Base-by-base conservation (phyloP, 2,329 filamentous ascomycete species). In the Pseudocercospora fuligena region DNA sequence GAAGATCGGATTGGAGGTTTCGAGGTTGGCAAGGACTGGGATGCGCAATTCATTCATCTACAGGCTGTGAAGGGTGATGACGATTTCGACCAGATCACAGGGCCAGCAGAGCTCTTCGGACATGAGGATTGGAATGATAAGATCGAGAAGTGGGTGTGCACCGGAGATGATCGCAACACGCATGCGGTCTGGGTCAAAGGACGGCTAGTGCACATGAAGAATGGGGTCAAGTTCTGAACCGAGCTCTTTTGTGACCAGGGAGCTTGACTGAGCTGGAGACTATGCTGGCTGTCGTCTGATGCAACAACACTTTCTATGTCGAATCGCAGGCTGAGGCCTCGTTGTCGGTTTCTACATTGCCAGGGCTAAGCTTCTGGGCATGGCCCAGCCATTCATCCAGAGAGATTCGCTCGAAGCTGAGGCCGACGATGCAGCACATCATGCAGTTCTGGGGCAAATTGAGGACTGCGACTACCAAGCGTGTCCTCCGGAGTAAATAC, bases 111-210 rank as follows among this genome's bases (percentile, higher is more conserved):
- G 79, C 79, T 97, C 0, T 99, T 97, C 82, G 94, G 93, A 0
- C 93, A 90, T 87, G 94, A 98, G 85, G 87, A 76, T n/a, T 96
- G 92, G 92, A 88, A 90, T 46, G 92, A 98, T 74, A 88, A 84
- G 75, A 81, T 98, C 11, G 92, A 92, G 61, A 99, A 99, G 83
- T 99, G 95, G 95, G 83, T 98, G 68, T 99, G 92, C 80, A 91
- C 88, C 71, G 95, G 95, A 0, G 94, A 98, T 82, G 95, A 98
- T 80, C 85, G 94, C 72, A 98, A 98, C 78, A 94, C 93, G 2
- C 86, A 85, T 73, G 89, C 86, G 72, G 95, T 99, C 5, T 99
- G 94, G 94, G 93, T 98, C 1, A 89, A 86, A 76, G 95, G 95
- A 2, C 82, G 88, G 69, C 79, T 96, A 78, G 95, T 97, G 57